A percentile compares a stretch with the other conserved stretches of the same genome.
phyloP scores from a whole-genome alignment of 768 basidiomycete species.

The Mycena haematopus region DNA sequence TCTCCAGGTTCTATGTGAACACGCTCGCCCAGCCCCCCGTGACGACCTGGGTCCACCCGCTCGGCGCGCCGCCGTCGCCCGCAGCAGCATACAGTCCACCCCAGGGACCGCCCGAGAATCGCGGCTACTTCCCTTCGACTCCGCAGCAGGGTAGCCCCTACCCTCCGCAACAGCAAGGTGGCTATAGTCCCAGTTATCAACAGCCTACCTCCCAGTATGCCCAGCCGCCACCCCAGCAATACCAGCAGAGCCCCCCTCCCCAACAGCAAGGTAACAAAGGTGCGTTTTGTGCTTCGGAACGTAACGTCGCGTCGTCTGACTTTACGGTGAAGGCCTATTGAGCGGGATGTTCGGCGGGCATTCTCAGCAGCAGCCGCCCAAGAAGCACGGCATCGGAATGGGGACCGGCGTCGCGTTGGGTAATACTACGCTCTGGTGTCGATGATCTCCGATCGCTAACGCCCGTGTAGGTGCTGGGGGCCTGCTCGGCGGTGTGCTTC shows the following conservation, averaged over 20 bases:
- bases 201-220: neutral
- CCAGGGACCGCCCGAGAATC: conserved; percentile 45
- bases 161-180: conserved; percentile 25
- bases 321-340: conserved; percentile 17
- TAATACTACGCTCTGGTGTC: conserved; percentile 33
- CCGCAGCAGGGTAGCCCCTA: conserved; percentile 14
- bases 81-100: conserved; percentile 46
- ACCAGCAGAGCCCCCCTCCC: conserved; percentile 33
- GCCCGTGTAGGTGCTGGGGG: conserved; percentile 59
- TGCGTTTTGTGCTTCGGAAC: conserved; percentile 16
- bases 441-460: conserved; percentile 12
- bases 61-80: conserved; percentile 53
- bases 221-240: conserved; percentile 31
- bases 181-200: conserved; percentile 28
- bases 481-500: conserved; percentile 65
- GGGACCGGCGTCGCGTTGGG: conserved; percentile 55
- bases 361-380: conserved; percentile 39
- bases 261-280: conserved; percentile 30
- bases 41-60: conserved; percentile 74
- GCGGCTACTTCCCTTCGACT: conserved; percentile 25
- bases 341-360: conserved; percentile 18
- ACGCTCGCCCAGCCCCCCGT: conserved; percentile 65
- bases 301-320: conserved; percentile 15
- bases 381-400: conserved; percentile 57
- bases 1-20: conserved; percentile 78